Evolutionary conservation across 352 stramenopile species (phyloP).

Genomic region (Phytophthora agathidicida): DNA sequence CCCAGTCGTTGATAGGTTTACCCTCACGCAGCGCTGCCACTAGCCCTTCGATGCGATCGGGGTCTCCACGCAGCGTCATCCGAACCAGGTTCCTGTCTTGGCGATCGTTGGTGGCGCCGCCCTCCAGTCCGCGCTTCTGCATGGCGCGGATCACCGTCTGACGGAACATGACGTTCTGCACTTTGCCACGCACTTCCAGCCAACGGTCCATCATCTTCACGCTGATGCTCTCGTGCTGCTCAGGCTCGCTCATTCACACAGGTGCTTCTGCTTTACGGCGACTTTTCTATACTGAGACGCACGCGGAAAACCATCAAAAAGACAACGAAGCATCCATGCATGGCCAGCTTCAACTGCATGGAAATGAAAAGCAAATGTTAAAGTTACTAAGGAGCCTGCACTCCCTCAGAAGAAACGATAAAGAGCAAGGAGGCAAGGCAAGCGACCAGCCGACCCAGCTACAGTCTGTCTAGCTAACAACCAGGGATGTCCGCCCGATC

Average conservation of each 20-base stretch:
- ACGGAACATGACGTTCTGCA: constrained; percentile 87
- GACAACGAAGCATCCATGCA: constrained; percentile 8
- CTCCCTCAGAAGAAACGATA: constrained; percentile 24
- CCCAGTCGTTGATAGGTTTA: constrained; percentile 74
- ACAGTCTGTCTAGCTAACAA: constrained; percentile 30
- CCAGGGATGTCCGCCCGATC: constrained; percentile 7
- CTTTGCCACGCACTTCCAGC: constrained; percentile 70
- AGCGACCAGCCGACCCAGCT: constrained; percentile 24
- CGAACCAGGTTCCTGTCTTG: constrained; percentile 62
- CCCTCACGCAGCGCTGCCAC: constrained; percentile 50
- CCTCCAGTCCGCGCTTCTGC: constrained; percentile 61
- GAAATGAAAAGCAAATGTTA: constrained; percentile 39
- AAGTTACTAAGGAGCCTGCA: constrained; percentile 30
- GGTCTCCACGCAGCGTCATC: constrained; percentile 59
- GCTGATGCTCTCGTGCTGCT: constrained; percentile 6
- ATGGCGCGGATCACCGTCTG: constrained; percentile 83
- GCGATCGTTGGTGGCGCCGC: constrained; percentile 74
- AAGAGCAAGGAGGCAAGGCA: constrained; percentile 25
- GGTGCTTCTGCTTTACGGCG: neutral
- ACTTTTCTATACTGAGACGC: constrained; percentile 15
- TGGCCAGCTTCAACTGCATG: constrained; percentile 3
- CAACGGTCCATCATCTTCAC: constrained; percentile 45
- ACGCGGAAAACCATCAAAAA: no score
- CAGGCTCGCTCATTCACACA: constrained; percentile 1
- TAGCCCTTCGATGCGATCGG: constrained; percentile 48